Conservation (phyloP, 345 rosid genomes). For the Lepidium aucheri region DNA sequence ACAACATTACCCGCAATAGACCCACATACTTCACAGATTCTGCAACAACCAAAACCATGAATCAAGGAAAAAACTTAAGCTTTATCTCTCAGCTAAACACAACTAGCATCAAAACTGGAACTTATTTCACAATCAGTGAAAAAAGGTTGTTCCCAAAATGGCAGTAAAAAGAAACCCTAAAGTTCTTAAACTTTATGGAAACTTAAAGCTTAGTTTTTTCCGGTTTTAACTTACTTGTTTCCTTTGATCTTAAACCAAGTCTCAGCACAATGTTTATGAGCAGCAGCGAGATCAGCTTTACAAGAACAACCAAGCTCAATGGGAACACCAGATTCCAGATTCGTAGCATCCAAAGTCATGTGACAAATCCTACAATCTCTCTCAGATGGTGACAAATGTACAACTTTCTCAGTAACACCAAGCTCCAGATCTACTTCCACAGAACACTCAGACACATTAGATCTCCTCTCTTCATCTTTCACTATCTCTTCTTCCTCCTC, state of each 20-base stretch:
- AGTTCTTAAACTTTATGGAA: background rate
- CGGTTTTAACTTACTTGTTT: conserved; percentile 47
- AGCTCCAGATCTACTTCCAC: conserved; percentile 55
- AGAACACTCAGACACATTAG: conserved; percentile 46
- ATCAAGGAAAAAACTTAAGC: background rate
- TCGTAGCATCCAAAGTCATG: conserved; percentile 49
- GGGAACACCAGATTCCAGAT: conserved; percentile 53
- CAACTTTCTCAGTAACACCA: conserved; percentile 27
- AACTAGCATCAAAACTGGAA: background rate
- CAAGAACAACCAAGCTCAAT: conserved; percentile 85
- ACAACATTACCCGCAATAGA: conserved; percentile 62
- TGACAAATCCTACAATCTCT: conserved; percentile 90
- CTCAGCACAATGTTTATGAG: conserved; percentile 84
- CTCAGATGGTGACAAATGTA: conserved; percentile 39
- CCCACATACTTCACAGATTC: conserved; percentile 96
- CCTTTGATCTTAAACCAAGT: conserved; percentile 91
- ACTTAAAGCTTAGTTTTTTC: background rate
- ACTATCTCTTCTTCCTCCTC: conserved; percentile 33
- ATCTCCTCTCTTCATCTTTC: conserved; percentile 36
- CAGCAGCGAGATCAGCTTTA: conserved; percentile 82
- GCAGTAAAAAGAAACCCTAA: background rate
- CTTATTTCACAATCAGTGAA: background rate
- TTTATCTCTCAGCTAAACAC: background rate
- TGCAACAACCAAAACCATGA: conserved; percentile 26
- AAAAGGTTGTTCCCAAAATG: background rate